Conservation (phyloP, 441 rosid species). For the Jatropha multifida region DNA sequence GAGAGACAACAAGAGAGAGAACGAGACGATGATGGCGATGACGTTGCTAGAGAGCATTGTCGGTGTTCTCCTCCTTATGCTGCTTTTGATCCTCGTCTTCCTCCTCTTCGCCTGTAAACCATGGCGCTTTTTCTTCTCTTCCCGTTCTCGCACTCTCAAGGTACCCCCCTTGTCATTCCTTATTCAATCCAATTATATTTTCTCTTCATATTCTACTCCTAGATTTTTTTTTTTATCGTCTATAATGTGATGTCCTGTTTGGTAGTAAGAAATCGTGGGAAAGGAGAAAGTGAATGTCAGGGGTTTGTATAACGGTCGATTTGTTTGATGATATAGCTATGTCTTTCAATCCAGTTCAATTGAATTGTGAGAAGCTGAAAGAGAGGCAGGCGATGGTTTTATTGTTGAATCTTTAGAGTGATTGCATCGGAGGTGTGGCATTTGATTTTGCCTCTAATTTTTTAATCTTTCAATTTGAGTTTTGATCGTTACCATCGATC, state of each 20-base stretch:
- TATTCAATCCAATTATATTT: background rate
- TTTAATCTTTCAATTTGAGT: background rate
- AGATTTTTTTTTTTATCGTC: slow-evolving; percentile 12
- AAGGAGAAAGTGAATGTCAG: background rate
- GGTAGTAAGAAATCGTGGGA: background rate
- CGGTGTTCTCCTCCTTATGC: slow-evolving; percentile 58
- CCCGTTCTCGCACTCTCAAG: slow-evolving; percentile 52
- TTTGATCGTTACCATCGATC: background rate
- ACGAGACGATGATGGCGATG: slow-evolving; percentile 58
- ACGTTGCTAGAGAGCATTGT: slow-evolving; percentile 45
- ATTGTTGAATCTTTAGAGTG: background rate
- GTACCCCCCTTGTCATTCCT: slow-evolving; percentile 23
- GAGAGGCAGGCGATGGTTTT: background rate
- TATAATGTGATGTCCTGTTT: slow-evolving; percentile 3
- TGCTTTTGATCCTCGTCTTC: slow-evolving; percentile 62
- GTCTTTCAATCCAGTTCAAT: background rate
- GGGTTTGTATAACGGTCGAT: background rate
- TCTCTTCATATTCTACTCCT: background rate
- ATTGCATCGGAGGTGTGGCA: background rate
- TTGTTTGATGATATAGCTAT: background rate
- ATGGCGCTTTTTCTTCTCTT: slow-evolving; percentile 69
- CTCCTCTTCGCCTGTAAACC: slow-evolving; percentile 78
- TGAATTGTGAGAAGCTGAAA: background rate
- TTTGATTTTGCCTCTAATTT: background rate
- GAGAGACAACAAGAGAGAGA: slow-evolving; percentile 1